Evolutionary conservation across 2,329 filamentous ascomycete genomes (phyloP).

Genomic region (Cladosporium sp.): DNA sequence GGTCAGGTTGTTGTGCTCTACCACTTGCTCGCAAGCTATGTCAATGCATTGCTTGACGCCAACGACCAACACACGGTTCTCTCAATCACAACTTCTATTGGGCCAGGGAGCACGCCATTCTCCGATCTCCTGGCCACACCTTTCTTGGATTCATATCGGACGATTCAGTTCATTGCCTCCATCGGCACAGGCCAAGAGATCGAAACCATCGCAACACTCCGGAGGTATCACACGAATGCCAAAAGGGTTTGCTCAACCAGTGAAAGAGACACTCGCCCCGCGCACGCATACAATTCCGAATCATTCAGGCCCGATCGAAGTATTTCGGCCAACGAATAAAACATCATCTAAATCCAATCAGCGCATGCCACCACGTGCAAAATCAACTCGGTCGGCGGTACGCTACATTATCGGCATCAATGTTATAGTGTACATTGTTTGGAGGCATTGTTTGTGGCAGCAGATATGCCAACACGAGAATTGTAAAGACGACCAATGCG

Average conservation of each 20-base stretch:
- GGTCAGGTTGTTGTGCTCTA: too few relatives aligned
- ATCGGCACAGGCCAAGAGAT: background rate
- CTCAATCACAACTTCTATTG: background rate
- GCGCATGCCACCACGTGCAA: background rate
- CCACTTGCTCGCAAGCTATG: background rate
- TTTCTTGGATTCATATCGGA: background rate
- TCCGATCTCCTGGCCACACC: background rate
- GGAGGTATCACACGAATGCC: background rate
- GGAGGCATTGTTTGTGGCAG: background rate
- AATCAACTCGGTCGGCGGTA: background rate
- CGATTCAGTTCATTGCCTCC: background rate
- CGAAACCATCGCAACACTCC: background rate
- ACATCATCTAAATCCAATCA: background rate
- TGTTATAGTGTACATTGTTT: background rate
- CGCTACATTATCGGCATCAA: background rate
- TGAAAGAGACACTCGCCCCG: too few relatives aligned
- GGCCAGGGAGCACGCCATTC: background rate
- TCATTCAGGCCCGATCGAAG: background rate
- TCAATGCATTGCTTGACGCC: background rate
- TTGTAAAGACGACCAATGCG: constrained; percentile 28
- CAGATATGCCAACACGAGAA: background rate
- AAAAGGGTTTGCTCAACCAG: too few relatives aligned
- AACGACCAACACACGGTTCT: background rate
- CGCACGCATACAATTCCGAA: background rate
- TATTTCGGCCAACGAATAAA: background rate